Conservation (phyloP, 78 protist genomes). For the Emiliania huxleyi region DNA sequence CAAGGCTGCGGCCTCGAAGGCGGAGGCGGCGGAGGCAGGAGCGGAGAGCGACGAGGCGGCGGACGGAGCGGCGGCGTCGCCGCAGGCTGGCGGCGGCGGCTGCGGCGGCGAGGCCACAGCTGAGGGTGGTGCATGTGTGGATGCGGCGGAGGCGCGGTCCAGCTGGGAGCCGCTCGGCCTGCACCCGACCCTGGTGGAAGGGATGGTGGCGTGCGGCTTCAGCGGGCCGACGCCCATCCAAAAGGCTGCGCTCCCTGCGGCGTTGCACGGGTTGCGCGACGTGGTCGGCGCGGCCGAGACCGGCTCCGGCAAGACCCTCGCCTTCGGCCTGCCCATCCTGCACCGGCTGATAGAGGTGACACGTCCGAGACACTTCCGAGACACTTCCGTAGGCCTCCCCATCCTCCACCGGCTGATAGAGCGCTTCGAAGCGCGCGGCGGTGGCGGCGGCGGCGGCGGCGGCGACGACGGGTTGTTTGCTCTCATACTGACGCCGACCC, state of each 20-base stretch:
- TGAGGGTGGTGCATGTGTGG: neutral
- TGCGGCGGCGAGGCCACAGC: neutral
- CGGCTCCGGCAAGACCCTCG: constrained; percentile 85
- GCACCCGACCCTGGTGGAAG: neutral
- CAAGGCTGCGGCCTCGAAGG: neutral
- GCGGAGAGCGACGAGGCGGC: neutral
- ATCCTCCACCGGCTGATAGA: too few species aligned
- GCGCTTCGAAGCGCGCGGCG: too few species aligned
- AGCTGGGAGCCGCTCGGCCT: neutral
- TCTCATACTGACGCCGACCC: constrained; percentile 70
- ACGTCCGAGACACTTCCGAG: too few species aligned
- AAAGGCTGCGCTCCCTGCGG: constrained; percentile 57
- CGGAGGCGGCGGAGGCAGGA: neutral
- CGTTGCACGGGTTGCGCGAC: constrained; percentile 37
- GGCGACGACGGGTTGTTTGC: neutral
- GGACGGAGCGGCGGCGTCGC: neutral
- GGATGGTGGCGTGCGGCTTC: neutral
- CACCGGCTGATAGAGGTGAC: neutral
- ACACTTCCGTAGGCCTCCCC: too few species aligned
- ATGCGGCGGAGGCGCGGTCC: neutral
- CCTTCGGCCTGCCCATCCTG: constrained; percentile 81
- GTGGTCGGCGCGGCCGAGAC: constrained; percentile 67
- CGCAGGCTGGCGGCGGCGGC: neutral
- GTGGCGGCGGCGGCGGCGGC: too few species aligned
- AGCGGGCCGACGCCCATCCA: constrained; percentile 69